Conservation (phyloP, 164 flowering plant species). For the Berberis vulgaris region DNA sequence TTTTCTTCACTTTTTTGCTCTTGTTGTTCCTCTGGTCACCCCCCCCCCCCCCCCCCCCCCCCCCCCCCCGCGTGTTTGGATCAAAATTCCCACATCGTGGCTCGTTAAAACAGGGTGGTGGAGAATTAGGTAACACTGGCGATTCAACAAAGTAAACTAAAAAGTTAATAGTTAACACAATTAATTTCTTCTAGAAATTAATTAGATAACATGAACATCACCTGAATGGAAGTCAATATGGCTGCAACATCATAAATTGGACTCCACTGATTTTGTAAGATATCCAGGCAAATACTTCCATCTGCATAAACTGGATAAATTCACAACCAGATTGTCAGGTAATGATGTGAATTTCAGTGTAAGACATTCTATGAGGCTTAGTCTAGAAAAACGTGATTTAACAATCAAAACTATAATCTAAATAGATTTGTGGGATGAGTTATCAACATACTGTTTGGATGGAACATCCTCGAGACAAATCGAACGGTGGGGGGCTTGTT, state of each 20-base stretch:
- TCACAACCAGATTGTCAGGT: conserved; percentile 2
- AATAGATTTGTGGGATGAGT: neutral
- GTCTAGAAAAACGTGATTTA: neutral
- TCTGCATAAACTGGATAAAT: conserved; percentile 29
- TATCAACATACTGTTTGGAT: conserved; percentile 30
- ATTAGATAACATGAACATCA: neutral
- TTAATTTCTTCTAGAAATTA: neutral
- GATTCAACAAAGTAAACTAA: too few relatives aligned
- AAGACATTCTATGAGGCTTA: neutral
- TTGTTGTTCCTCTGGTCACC: too few relatives aligned
- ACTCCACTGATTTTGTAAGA: conserved; percentile 35
- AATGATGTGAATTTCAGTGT: neutral
- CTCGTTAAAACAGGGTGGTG: too few relatives aligned
- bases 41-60: too few relatives aligned
- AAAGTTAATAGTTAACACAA: neutral
- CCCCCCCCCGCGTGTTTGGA: too few relatives aligned
- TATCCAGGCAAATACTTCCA: conserved; percentile 35
- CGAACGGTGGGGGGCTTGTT: conserved; percentile 32
- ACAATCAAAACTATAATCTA: neutral
- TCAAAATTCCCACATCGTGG: too few relatives aligned
- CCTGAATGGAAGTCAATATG: conserved; percentile 30
- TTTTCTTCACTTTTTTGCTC: too few relatives aligned
- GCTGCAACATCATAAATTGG: conserved; percentile 36
- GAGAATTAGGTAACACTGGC: too few relatives aligned
- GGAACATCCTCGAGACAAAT: conserved; percentile 33